Evolutionary conservation across 164 flowering plant species (phyloP).

Genomic region (grape (Vitis vinifera)): ASM3070453v1 NC_081814.1:6376501-6377000

Average conservation of each 20-base stretch:
- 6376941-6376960: constrained; percentile 64
- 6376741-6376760: constrained; percentile 40
- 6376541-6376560: constrained; percentile 8
- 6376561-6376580: not conserved
- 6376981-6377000: constrained; percentile 39
- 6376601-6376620: not conserved
- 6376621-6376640: constrained; percentile 42
- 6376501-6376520: constrained; percentile 20
- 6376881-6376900: constrained; percentile 12
- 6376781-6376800: constrained; percentile 73
- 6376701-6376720: constrained; percentile 51
- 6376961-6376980: constrained; percentile 57
- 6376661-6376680: constrained; percentile 47
- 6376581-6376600: not conserved
- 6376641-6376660: constrained; percentile 54
- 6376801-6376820: constrained; percentile 81
- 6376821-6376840: constrained; percentile 71
- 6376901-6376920: constrained; percentile 20
- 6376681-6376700: constrained; percentile 55
- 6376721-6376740: constrained; percentile 59
- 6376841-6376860: constrained; percentile 27
- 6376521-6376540: constrained; percentile 35
- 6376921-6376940: constrained; percentile 42
- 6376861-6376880: constrained; percentile 21
- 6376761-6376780: constrained; percentile 50